Conservation (phyloP, 164 flowering plant species). For the Umbellularia californica region DNA sequence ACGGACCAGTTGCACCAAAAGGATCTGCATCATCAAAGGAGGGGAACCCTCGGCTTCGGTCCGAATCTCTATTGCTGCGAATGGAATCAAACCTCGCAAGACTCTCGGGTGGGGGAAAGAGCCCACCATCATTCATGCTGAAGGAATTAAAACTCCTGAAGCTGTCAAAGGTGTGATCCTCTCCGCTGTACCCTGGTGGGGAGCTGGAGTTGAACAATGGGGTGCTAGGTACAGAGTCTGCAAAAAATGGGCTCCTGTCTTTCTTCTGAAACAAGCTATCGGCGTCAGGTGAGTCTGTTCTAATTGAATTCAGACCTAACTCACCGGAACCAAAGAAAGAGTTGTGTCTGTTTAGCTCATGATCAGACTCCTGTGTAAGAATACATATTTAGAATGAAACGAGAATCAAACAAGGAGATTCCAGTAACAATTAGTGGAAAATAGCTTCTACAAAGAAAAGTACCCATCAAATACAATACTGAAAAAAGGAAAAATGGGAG, state of each 20-base stretch:
- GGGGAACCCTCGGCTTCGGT: slow-evolving; percentile 22
- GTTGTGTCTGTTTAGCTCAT: slow-evolving; percentile 41
- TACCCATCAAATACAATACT: no score
- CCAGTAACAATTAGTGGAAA: neutral
- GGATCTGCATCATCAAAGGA: slow-evolving; percentile 85
- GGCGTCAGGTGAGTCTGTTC: slow-evolving; percentile 57
- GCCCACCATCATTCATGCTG: slow-evolving; percentile 35
- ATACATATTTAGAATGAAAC: neutral
- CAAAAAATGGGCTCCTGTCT: slow-evolving; percentile 37
- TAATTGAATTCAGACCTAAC: slow-evolving; percentile 46
- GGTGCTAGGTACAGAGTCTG: slow-evolving; percentile 72
- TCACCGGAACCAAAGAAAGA: slow-evolving; percentile 58
- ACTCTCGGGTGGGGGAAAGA: slow-evolving; percentile 36
- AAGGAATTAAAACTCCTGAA: slow-evolving; percentile 71
- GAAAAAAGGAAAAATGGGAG: neutral
- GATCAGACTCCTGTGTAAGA: slow-evolving; percentile 46
- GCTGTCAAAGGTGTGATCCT: slow-evolving; percentile 57
- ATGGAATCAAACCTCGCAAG: slow-evolving; percentile 56
- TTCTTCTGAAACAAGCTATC: slow-evolving; percentile 36
- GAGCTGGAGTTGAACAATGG: slow-evolving; percentile 45
- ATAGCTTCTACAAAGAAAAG: neutral
- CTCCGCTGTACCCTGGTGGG: slow-evolving; percentile 49
- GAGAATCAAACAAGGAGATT: neutral
- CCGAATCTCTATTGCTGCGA: slow-evolving; percentile 36
- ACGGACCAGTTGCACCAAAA: slow-evolving; percentile 74